These are phyloP conservation scores for Fonsecaea nubica DNA, from an alignment of 2,329 filamentous ascomycete genomes.

Conservation along the genomic window DNA sequence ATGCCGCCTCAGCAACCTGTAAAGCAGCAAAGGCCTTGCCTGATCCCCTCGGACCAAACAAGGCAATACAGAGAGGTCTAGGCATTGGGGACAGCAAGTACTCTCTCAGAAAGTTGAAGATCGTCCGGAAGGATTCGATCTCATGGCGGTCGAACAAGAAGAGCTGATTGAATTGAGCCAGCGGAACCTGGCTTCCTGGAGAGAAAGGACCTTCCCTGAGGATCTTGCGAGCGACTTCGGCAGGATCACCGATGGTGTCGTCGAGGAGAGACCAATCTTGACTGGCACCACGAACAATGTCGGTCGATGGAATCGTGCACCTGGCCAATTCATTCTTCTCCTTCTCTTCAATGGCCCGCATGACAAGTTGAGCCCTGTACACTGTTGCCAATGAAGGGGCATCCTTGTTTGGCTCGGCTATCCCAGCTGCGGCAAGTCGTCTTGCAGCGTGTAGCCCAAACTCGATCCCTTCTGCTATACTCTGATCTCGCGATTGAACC, in stretches of 20 bases:
- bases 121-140: neutral
- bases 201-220: slow-evolving; percentile 4
- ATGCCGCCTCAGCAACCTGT: slow-evolving; percentile 5
- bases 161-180: neutral
- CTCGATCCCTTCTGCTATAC: neutral
- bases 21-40: slow-evolving; percentile 8
- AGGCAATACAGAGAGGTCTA: slow-evolving; percentile 6
- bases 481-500: too few species aligned
- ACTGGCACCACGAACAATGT: neutral
- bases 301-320: neutral
- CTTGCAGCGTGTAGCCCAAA: slow-evolving; percentile 2
- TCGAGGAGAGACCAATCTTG: slow-evolving; percentile 5
- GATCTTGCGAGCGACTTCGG: slow-evolving; percentile 1
- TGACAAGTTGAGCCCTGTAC: neutral
- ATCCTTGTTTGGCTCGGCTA: neutral
- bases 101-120: neutral
- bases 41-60: slow-evolving; percentile 4
- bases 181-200: neutral
- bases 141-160: neutral
- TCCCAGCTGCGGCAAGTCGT: neutral
- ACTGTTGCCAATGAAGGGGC: neutral
- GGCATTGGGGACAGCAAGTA: neutral
- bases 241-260: slow-evolving; percentile 9
- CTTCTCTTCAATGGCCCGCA: neutral
- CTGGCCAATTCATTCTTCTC: too few species aligned